phyloP scores from a whole-genome alignment of 345 rosid species.

The Adansonia digitata region DNA sequence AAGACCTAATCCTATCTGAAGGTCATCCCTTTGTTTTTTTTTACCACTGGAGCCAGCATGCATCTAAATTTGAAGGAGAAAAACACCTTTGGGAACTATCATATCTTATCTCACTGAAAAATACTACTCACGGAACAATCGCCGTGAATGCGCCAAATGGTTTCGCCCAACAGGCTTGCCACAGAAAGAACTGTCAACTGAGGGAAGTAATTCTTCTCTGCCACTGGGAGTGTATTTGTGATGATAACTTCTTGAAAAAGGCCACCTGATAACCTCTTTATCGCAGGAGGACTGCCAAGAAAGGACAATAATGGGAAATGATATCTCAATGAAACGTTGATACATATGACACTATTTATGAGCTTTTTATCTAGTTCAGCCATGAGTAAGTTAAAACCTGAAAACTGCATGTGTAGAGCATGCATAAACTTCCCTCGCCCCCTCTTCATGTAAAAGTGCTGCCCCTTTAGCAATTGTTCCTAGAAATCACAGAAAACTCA shows the following conservation, averaged over 20 bases:
- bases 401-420: slow-evolving; percentile 95
- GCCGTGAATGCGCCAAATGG: slow-evolving; percentile 83
- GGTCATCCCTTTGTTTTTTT: too few species aligned
- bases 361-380: not conserved
- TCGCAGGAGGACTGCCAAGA: slow-evolving; percentile 60
- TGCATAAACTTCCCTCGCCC: slow-evolving; percentile 96
- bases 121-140: slow-evolving; percentile 70
- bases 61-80: not conserved
- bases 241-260: slow-evolving; percentile 76
- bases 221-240: slow-evolving; percentile 67
- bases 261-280: slow-evolving; percentile 73
- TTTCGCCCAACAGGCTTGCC: slow-evolving; percentile 75
- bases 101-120: slow-evolving; percentile 32
- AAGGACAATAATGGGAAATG: not conserved
- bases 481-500: slow-evolving; percentile 18
- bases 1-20: slow-evolving; percentile 2
- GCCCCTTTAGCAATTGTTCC: slow-evolving; percentile 94
- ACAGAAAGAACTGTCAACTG: slow-evolving; percentile 68
- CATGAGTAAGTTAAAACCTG: slow-evolving; percentile 40
- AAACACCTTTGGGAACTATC: not conserved
- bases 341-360: not conserved
- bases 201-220: slow-evolving; percentile 68
- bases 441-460: slow-evolving; percentile 87
- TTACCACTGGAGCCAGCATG: too few species aligned
- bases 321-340: not conserved